A percentile compares a stretch with the other conserved stretches of the same genome.
phyloP scores from a whole-genome alignment of 2,329 filamentous ascomycete genomes.

The Paecilomyces sp. region DNA sequence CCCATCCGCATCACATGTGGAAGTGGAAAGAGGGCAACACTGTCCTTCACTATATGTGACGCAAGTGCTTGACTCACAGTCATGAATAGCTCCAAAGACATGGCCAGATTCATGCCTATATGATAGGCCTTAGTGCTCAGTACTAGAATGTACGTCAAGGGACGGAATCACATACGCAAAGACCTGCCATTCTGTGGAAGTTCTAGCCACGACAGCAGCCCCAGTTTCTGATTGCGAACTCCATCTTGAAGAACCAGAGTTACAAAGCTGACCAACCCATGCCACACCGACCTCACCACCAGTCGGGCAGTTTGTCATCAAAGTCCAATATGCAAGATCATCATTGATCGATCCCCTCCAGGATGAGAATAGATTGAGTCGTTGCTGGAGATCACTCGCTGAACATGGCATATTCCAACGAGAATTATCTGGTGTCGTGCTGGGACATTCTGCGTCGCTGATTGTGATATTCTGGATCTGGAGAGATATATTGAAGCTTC shows the following conservation, averaged over 20 bases:
- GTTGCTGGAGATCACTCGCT: neutral
- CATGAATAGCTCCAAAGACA: neutral
- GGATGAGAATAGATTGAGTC: slow-evolving; percentile 63
- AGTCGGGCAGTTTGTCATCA: slow-evolving; percentile 73
- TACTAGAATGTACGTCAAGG: neutral
- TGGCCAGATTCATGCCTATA: neutral
- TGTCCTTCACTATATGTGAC: neutral
- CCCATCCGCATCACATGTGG: neutral
- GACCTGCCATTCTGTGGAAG: neutral
- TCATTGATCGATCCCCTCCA: slow-evolving; percentile 74
- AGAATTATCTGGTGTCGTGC: slow-evolving; percentile 50
- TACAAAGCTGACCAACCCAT: neutral
- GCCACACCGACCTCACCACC: slow-evolving; percentile 79
- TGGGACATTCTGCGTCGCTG: slow-evolving; percentile 64
- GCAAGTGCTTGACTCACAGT: neutral
- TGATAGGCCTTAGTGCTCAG: neutral
- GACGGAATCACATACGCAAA: neutral
- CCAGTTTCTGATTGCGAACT: neutral
- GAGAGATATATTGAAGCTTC: slow-evolving; percentile 84
- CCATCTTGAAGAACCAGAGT: neutral
- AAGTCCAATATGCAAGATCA: slow-evolving; percentile 82
- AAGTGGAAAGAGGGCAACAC: neutral
- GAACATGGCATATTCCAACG: neutral
- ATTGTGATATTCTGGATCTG: slow-evolving; percentile 78
- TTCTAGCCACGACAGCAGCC: neutral